phyloP scores from a whole-genome alignment of 2,329 filamentous ascomycete genomes.

The Exophiala oligosperma region DNA sequence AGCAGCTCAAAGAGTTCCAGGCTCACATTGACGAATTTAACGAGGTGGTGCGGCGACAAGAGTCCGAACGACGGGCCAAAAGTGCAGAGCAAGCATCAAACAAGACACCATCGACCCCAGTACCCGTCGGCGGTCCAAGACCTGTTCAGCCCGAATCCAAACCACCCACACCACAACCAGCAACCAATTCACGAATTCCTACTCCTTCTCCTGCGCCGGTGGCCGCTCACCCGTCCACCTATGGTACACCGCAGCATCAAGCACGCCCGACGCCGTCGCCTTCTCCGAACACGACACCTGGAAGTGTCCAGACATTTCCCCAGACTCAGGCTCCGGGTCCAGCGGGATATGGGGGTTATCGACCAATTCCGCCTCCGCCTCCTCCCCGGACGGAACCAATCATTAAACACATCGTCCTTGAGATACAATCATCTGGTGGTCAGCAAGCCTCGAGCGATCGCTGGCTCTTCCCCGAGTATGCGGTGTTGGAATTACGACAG shows the following conservation, averaged over 20 bases:
- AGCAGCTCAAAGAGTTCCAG: slow-evolving; percentile 51
- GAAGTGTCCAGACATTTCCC: slow-evolving; percentile 19
- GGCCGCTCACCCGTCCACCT: slow-evolving; percentile 4
- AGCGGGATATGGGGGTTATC: slow-evolving; percentile 15
- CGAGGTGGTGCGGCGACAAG: slow-evolving; percentile 48
- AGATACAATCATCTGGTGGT: slow-evolving; percentile 41
- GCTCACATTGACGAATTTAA: slow-evolving; percentile 54
- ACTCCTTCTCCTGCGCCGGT: slow-evolving; percentile 1
- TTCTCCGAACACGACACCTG: slow-evolving; percentile 15
- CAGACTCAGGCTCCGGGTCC: slow-evolving; percentile 23
- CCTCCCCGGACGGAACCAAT: slow-evolving; percentile 39
- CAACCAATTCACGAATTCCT: slow-evolving; percentile 7
- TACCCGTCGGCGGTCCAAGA: not conserved
- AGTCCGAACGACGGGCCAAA: slow-evolving; percentile 26
- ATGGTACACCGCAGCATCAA: slow-evolving; percentile 7
- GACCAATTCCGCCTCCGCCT: slow-evolving; percentile 30
- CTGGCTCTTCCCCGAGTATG: slow-evolving; percentile 50
- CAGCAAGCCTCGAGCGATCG: slow-evolving; percentile 47
- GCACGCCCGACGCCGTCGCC: slow-evolving; percentile 21
- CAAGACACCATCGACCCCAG: slow-evolving; percentile 3
- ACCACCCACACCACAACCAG: slow-evolving; percentile 10
- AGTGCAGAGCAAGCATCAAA: slow-evolving; percentile 17
- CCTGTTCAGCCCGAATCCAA: slow-evolving; percentile 2
- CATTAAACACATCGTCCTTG: slow-evolving; percentile 50
- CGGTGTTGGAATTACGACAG: slow-evolving; percentile 43